Evolutionary conservation across 2,329 filamentous ascomycete genomes (phyloP).

Genomic region (Fusarium robinianum): DNA sequence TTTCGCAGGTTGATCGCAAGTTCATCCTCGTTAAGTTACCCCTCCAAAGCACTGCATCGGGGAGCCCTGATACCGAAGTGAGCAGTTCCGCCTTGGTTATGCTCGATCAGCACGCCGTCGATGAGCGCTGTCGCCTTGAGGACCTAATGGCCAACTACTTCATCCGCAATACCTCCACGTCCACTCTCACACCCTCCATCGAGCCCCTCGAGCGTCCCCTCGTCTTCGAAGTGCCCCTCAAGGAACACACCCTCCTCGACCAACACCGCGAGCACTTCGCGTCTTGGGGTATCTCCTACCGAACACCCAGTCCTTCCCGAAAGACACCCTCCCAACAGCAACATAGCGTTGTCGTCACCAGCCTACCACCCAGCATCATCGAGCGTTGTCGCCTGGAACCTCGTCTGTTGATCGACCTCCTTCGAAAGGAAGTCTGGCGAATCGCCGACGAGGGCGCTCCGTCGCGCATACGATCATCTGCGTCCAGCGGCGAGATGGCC

Average conservation of each 20-base stretch:
- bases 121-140: conserved; percentile 85
- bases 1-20: conserved; percentile 87
- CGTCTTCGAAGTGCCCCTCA: conserved; percentile 64
- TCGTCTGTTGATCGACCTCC: conserved; percentile 69
- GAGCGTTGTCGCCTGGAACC: conserved; percentile 78
- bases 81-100: conserved; percentile 66
- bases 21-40: conserved; percentile 75
- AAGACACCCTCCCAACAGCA: not conserved
- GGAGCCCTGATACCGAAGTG: not conserved
- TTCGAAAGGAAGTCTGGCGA: conserved; percentile 76
- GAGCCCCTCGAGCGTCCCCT: conserved; percentile 58
- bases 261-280: conserved; percentile 61
- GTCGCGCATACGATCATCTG: conserved; percentile 1
- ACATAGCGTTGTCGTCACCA: conserved; percentile 54
- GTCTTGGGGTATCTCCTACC: conserved; percentile 75
- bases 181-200: conserved; percentile 32
- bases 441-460: conserved; percentile 52
- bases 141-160: conserved; percentile 64
- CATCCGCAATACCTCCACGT: not conserved
- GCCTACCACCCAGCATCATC: conserved; percentile 71
- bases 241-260: conserved; percentile 64
- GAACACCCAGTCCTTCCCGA: conserved; percentile 38
- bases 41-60: conserved; percentile 13
- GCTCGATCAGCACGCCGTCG: conserved; percentile 92
- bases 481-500: conserved; percentile 16